Percentiles rank a stretch among this genome's conserved stretches.
These are phyloP conservation scores for Emergomyces pasteurianus DNA, from an alignment of 2,329 filamentous ascomycete genomes.

Conservation along the genomic window DNA sequence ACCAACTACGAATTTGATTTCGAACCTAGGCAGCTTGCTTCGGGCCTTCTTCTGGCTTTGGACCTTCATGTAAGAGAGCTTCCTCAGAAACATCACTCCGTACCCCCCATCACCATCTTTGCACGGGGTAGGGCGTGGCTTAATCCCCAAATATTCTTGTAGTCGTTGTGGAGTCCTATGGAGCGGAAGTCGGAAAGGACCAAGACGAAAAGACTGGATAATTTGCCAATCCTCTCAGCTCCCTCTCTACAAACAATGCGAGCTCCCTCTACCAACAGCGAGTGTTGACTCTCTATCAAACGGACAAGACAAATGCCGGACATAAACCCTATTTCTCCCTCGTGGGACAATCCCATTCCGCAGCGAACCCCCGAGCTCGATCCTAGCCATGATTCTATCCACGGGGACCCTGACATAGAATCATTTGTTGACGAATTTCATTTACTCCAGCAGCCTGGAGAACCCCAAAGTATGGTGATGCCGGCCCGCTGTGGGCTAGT, in stretches of 20 bases:
- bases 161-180: neutral
- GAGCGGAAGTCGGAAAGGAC: neutral
- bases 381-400: neutral
- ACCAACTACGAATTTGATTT: neutral
- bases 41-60: neutral
- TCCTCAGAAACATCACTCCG: neutral
- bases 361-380: conserved; percentile 4
- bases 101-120: neutral
- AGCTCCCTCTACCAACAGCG: neutral
- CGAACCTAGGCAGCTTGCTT: neutral
- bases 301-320: conserved; percentile 2
- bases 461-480: neutral
- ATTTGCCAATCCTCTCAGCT: neutral
- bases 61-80: conserved; percentile 1
- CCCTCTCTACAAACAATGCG: neutral
- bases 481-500: neutral
- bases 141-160: neutral
- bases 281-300: conserved; percentile 1
- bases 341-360: conserved; percentile 2
- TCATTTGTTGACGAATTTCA: neutral
- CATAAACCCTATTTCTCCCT: neutral
- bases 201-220: neutral
- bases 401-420: conserved; percentile 1
- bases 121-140: neutral
- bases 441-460: neutral